Base-by-base conservation (phyloP, 257 asterid species). In the Plantago major region DNA sequence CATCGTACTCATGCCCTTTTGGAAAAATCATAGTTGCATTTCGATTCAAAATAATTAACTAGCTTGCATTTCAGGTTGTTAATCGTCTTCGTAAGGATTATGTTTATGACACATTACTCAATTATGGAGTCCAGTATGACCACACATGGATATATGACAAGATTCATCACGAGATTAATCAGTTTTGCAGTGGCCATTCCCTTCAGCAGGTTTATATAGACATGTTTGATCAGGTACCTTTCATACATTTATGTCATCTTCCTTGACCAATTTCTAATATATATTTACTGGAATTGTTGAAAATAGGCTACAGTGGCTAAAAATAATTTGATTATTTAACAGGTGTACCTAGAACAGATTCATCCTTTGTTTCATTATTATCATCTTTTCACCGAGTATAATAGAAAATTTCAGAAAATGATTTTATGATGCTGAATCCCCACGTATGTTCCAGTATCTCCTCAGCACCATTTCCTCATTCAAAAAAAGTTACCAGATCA, bases 151-250 rank as follows among this genome's bases (percentile, higher is more conserved):
- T 93, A 73, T 93, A 93, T 51, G 99, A 89, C 82, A 93, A 93
- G 79, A 93, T 93, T 71, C 99, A 89, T 74, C 99, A 93, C 11
- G 99, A 93, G 85, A 93, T 93, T 75, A 93, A 89, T 78, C 99
- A 93, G 82, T 93, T 93, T 64, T 93, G 99, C 76, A 93, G 99
- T 77, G 75, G 64, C 55, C 99, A 89, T 76, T 81, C 95, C 61
- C 97, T 93, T 71, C 97, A 87, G 79, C 96, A 93, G 78, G 99
- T 93, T 73, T 93, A 89, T 72, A 93, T 93, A 10, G 99, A 93
- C 71, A 93, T 87, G 99, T 93, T 93, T 33, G 99, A 93, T 79
- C 99, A 93, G 96, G 99, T 87, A 73, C 70, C 18, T n/a, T 44
- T 7, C 18, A 10, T 58, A 18, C 11, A 3, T 58, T 58, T 42